Evolutionary conservation across 2,329 filamentous ascomycete species (phyloP), one percentile per base, ranked within the genome.

Genomic region (Phoma sp.): DNA sequence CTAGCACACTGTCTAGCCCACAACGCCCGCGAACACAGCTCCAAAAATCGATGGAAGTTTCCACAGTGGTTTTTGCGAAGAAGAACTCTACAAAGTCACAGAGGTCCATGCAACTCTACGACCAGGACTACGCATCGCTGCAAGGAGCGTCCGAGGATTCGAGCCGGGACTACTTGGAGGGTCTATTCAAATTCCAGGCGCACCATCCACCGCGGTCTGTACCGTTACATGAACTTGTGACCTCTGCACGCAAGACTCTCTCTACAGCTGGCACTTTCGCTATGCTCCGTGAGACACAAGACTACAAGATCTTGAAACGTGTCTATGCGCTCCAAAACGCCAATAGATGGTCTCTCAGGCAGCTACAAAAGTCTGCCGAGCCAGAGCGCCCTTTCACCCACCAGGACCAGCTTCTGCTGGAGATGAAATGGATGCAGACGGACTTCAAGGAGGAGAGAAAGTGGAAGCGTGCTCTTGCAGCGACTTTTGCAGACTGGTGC

Each of bases 381-480:
- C 93, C 93, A 4, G 82, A 85, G 4, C 85, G 91, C 33, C 88
- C 88, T 14, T 83, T 85, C 1, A 87, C 89, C 2, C 93, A 98
- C 64, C 90, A 88, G 84, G 95, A 99, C 75, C 83, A 93, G 47
- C 74, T 98, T 50, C 79, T 99, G 29, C 85, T 92, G 63, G 93
- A 99, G 78, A 91, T 93, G 84, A 96, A 93, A 73, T 98, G 93
- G 93, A 96, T 99, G 91, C 86, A 93, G 45, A 97, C 92, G 1
- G 95, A 99, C 75, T 98, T 97, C 68, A 85, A 89, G 46, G 91
- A 97, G 75, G 95, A 98, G 73, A 82, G 91, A 36, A 96, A 96
- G 72, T 96, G 93, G 92, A 98, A 97, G 77, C 87, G 86, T 69
- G 85, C 89, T 2, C 84, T 89, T 32, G 93, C 93, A 4, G 88